Conservation (phyloP, 805 yeast species). For the Yarrowia alimentaria region DNA sequence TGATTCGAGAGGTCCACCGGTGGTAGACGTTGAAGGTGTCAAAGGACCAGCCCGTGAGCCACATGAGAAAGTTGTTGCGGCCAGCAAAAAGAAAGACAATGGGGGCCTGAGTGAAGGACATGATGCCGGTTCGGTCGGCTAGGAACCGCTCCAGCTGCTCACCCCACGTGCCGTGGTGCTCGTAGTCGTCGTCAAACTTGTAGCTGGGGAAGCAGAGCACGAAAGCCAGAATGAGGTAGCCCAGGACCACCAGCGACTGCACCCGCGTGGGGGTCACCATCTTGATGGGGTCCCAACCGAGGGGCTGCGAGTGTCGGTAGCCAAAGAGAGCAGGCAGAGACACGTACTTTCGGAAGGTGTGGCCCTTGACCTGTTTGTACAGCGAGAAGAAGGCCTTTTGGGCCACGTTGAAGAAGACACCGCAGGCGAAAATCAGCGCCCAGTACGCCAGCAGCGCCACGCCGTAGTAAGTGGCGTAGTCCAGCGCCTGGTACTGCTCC, state of each 20-base stretch:
- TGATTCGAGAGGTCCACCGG: slow-evolving; percentile 38
- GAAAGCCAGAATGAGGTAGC: slow-evolving; percentile 40
- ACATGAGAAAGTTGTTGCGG: slow-evolving; percentile 65
- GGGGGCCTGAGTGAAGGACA: slow-evolving; percentile 36
- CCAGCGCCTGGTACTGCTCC: slow-evolving; percentile 6
- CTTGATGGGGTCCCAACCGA: slow-evolving; percentile 29
- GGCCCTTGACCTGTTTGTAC: slow-evolving; percentile 29
- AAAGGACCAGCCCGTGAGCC: slow-evolving; percentile 60
- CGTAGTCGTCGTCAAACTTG: slow-evolving; percentile 31
- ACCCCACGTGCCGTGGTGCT: slow-evolving; percentile 34
- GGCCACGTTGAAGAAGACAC: slow-evolving; percentile 31
- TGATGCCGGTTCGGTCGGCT: slow-evolving; percentile 34
- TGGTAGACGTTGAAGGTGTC: slow-evolving; percentile 63
- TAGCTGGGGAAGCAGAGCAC: slow-evolving; percentile 30
- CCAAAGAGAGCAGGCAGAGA: slow-evolving; percentile 40
- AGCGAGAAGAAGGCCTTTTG: slow-evolving; percentile 2
- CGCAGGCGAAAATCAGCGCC: slow-evolving; percentile 35
- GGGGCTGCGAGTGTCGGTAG: slow-evolving; percentile 37
- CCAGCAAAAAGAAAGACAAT: slow-evolving; percentile 50
- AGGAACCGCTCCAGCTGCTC: slow-evolving; percentile 31
- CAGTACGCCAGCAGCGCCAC: slow-evolving; percentile 38
- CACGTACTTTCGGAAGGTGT: slow-evolving; percentile 34
- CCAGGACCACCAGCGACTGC: slow-evolving; percentile 43
- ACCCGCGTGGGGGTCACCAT: slow-evolving; percentile 45
- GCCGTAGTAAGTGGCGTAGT: slow-evolving; percentile 32